Evolutionary conservation across 805 yeast species (phyloP).

Genomic region (Nakazawaea sp.): DNA sequence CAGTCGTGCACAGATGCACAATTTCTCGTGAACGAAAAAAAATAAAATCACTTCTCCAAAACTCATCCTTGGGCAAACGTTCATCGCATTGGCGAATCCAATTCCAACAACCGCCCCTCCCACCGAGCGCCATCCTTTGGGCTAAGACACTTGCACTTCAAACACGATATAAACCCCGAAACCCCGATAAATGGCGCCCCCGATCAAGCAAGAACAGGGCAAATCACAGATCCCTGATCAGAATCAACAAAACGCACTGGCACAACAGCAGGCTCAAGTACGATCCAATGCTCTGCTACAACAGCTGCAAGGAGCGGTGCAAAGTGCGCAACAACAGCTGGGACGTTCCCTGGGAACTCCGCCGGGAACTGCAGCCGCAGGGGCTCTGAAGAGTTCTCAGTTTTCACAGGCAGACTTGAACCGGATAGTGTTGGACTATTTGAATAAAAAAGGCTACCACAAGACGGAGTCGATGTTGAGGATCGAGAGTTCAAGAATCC

Average conservation of each 20-base stretch:
- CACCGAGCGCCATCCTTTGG: too few relatives aligned
- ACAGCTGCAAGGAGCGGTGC: too few relatives aligned
- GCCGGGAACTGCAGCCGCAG: background rate
- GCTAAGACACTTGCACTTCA: too few relatives aligned
- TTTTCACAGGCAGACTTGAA: constrained; percentile 85
- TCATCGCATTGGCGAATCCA: too few relatives aligned
- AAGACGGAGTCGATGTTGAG: constrained; percentile 92
- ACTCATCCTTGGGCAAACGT: too few relatives aligned
- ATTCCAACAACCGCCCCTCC: too few relatives aligned
- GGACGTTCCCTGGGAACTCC: background rate
- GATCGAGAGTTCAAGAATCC: constrained; percentile 67
- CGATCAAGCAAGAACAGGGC: constrained; percentile 3
- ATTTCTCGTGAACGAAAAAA: too few relatives aligned
- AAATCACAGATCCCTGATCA: background rate
- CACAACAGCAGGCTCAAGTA: background rate
- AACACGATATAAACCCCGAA: too few relatives aligned
- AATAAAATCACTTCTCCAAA: too few relatives aligned
- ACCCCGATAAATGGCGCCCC: constrained; percentile 2
- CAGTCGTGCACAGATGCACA: too few relatives aligned
- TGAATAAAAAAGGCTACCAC: constrained; percentile 90
- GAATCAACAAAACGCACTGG: background rate
- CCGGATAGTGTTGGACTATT: constrained; percentile 85
- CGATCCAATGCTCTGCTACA: constrained; percentile 5
- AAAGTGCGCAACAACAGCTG: background rate
- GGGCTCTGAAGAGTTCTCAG: constrained; percentile 19